These are phyloP conservation scores for Pythium aristosporum DNA, from an alignment of 352 stramenopile genomes.

Conservation along the genomic window DNA sequence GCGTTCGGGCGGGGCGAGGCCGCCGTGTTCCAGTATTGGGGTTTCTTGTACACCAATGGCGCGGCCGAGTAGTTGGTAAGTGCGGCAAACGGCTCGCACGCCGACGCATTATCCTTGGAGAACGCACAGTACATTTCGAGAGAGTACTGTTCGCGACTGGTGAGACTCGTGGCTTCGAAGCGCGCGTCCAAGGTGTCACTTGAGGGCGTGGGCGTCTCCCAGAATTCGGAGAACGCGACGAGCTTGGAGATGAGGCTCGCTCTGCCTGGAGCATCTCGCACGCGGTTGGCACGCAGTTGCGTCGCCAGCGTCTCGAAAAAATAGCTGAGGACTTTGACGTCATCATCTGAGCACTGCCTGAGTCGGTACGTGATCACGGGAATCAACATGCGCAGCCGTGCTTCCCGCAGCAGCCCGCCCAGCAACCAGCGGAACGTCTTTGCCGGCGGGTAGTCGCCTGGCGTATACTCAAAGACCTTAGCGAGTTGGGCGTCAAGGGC, in stretches of 20 bases:
- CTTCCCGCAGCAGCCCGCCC: slow-evolving; percentile 12
- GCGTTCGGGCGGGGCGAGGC: slow-evolving; percentile 15
- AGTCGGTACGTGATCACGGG: slow-evolving; percentile 31
- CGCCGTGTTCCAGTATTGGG: slow-evolving; percentile 30
- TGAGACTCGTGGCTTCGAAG: slow-evolving; percentile 19
- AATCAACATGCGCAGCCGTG: slow-evolving; percentile 28
- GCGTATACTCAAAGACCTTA: slow-evolving; percentile 1
- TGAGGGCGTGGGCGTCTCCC: slow-evolving; percentile 23
- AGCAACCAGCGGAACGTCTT: slow-evolving; percentile 18
- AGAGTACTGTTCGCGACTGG: slow-evolving; percentile 5
- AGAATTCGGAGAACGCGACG: slow-evolving; percentile 29
- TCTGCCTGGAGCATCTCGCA: background rate
- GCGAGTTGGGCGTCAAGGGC: slow-evolving; percentile 9
- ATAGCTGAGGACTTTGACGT: slow-evolving; percentile 19
- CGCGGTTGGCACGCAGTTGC: background rate
- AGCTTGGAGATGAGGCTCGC: slow-evolving; percentile 25
- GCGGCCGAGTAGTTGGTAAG: slow-evolving; percentile 14
- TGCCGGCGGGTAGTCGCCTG: background rate
- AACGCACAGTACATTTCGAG: slow-evolving; percentile 27
- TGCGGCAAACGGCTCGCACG: background rate
- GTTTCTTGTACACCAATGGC: slow-evolving; percentile 25
- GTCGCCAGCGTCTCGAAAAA: slow-evolving; percentile 20
- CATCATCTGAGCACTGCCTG: slow-evolving; percentile 22
- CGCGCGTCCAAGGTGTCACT: background rate
- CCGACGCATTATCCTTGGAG: slow-evolving; percentile 10